Evolutionary conservation across 2,329 filamentous ascomycete genomes (phyloP).

Genomic region (Leptodontidium sp.): DNA sequence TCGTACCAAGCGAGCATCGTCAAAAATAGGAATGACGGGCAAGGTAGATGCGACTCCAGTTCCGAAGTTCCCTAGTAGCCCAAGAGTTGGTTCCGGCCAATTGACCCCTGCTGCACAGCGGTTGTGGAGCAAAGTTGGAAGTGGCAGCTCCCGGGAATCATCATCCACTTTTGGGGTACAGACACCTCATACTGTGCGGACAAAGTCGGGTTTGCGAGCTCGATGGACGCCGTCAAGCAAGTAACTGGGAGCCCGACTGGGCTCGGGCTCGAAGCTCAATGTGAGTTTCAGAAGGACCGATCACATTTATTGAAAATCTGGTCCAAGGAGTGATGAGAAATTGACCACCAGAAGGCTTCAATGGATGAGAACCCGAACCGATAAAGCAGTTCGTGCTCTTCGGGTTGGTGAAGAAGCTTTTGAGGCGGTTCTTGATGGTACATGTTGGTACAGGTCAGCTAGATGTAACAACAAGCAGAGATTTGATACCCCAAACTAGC

Average conservation of each 20-base stretch:
- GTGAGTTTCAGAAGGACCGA: not conserved
- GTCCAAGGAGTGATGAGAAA: no score
- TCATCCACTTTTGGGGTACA: conserved; percentile 41
- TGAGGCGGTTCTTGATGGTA: no score
- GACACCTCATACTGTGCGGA: conserved; percentile 41
- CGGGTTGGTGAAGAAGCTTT: no score
- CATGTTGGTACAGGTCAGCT: no score
- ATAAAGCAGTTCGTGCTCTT: no score
- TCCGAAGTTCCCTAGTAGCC: conserved; percentile 75
- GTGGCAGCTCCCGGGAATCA: conserved; percentile 44
- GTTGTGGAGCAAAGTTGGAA: conserved; percentile 69
- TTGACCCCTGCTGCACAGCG: conserved; percentile 80
- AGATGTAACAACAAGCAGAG: no score
- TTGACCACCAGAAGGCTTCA: no score
- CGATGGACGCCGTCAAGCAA: conserved; percentile 43
- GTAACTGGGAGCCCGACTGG: not conserved
- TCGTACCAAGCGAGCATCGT: conserved; percentile 71
- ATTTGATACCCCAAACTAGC: no score
- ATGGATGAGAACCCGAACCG: no score
- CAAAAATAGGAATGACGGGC: conserved; percentile 65
- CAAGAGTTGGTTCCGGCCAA: conserved; percentile 58
- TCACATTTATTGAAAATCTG: not conserved
- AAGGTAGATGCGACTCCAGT: conserved; percentile 67
- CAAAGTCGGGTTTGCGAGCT: conserved; percentile 41
- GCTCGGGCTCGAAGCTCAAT: not conserved